Base-by-base conservation (phyloP, 2,329 filamentous ascomycete genomes). In the Penicillium sclerotiorum region DNA sequence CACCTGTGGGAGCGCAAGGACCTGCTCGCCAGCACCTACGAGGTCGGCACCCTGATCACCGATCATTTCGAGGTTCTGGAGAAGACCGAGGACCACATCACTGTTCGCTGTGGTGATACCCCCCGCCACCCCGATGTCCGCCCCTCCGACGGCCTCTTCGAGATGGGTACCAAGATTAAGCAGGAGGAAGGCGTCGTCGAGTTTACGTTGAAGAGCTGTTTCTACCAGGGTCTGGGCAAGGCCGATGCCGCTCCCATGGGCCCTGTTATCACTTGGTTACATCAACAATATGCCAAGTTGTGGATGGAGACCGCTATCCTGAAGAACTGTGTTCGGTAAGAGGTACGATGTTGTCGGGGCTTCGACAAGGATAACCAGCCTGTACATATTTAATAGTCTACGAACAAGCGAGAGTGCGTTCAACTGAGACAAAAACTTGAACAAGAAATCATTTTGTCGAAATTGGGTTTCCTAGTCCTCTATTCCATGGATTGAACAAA, bases 31-130 rank as follows among this genome's bases (percentile, higher is more conserved):
- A 82, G 76, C 49, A 75, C 58, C 8, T 89, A 89, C 63, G 79
- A 84, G 17, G 74, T 79, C 32, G 86, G 86, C 27, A 87, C 86
- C 1, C 64, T 76, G 33, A 80, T 89, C 49, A 87, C 83, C 3
- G 85, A 89, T 64, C 86, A 89, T 67, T 89, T 89, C 62, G 84
- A 89, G 66, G 85, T 89, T 0, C 73, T 89, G 1, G 80, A 84
- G 45, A 86, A 86, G 70, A 84, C 80, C 0, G 73, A 80, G 0
- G 77, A 76, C 6, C 73, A 77, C 9, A 85, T 89, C 51, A 77
- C 83, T 1, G 77, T 89, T 18, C 81, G 86, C 18, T 86, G 82
- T 57, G 86, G 86, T 13, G 86, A 85, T 54, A 82, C 81, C 2
- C 86, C 86, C 0, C 74, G 82, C 18, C 80, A 80, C 37, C 73